Base-by-base conservation (phyloP, 305 asterid species). In the Fraxinus ornus region DNA sequence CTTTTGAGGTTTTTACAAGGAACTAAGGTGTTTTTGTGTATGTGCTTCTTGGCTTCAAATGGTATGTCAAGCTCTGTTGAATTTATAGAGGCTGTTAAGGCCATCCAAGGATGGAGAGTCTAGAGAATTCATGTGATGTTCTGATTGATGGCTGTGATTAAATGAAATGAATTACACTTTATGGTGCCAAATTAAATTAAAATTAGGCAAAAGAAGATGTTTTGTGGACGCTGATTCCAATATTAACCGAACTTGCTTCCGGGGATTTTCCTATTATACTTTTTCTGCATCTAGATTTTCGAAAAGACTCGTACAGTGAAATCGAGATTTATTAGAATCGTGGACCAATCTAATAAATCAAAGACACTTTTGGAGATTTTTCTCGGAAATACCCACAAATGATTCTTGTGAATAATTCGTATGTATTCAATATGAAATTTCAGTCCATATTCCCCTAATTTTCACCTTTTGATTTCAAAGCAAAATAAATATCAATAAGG, bases 141-240 rank as follows among this genome's bases (percentile, higher is more conserved):
- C 77, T 87, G 86, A 89, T 89, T 85, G 90, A 88, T 85, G 97
- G 94, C 68, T 83, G 75, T 81, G 89, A 90, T 88, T 87, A 28
- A 73, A 75, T 88, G 89, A 83, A 78, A 52, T 66, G 85, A 85
- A 82, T 84, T 78, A 60, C 83, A 70, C 82, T 52, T 10, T 75
- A 60, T 81, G 86, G 60, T 39, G 75, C 80, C 82, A 81, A 83
- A 77, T 85, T 85, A 84, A 86, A 88, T 26, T n/a, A n/a, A n/a
- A n/a, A 83, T 55, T 75, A 70, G 77, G 83, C 86, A 85, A 79
- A 55, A 77, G 93, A 91, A 90, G 84, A 85, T 89, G 88, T 10
- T 21, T 81, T 86, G 55, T 78, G 82, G 33, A 80, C 84, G 41
- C 68, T 83, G 83, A 71, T 85, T 88, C 86, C 37, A 26, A 52